Base-by-base conservation (phyloP, 2,329 filamentous ascomycete species). In the Sporothrix variecibatus region DNA sequence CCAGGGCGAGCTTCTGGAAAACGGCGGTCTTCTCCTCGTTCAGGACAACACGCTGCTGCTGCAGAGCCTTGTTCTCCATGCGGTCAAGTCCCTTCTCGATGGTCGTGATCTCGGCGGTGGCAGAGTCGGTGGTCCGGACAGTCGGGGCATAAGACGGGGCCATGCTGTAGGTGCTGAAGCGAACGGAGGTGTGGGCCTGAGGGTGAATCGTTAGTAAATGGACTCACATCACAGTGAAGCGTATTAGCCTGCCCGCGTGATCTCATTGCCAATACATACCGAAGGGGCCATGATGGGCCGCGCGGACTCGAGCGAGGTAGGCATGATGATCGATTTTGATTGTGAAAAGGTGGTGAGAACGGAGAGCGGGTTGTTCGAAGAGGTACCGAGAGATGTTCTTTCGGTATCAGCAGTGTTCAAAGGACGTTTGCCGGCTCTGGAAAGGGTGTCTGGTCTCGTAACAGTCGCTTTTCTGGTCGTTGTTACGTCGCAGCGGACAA, bases 21-120 rank as follows among this genome's bases (percentile, higher is more conserved):
- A 92, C 91, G 79, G 94, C 93, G 26, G 88, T 90, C 87, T 97
- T 97, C 83, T 95, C 91, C 76, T 92, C 89, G 81, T 87, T 92
- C 76, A 95, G 89, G 73, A 90, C 87, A 80, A 95, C 95, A 78
- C 95, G 92, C 85, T 98, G 95, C 79, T 92, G 89, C 78, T 90
- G 86, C 38, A 97, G 90, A 68, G 92, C 93, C 84, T 94, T 94
- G 86, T 97, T 96, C 83, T 97, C 93, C 84, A 98, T 93, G 80
- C 94, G 93, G 79, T 94, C 91, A 77, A 97, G 89, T 75, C 93
- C 92, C 75, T 91, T 89, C 79, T 93, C 92, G 82, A 96, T 94
- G 78, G 93, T 89, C 82, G 84, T 84, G 78, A 90, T 89, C 81
- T 90, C 88, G 78, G 86, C 86, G 68, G 86, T 84, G 67, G 85